Percentiles rank a stretch among this genome's conserved stretches.
These are phyloP conservation scores for Yamadazyma kitorensis DNA, from an alignment of 805 yeast species.

Conservation along the genomic window DNA sequence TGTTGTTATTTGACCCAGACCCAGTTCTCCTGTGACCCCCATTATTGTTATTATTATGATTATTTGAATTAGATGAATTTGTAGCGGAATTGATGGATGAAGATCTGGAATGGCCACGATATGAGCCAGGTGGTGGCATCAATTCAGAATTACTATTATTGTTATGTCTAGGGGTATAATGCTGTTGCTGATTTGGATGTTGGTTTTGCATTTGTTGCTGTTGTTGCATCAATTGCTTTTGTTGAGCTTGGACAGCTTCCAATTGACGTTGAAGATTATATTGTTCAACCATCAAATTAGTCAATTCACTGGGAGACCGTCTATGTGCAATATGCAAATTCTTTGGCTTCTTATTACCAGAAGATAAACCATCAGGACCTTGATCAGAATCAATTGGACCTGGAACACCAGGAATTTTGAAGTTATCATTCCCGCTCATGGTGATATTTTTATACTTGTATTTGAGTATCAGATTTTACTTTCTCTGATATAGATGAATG, in stretches of 20 bases:
- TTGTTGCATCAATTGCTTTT: slow-evolving; percentile 80
- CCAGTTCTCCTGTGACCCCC: slow-evolving; percentile 36
- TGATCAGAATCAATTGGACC: background rate
- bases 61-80: slow-evolving; percentile 6
- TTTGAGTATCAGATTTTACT: too few species aligned
- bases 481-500: too few species aligned
- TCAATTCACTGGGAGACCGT: slow-evolving; percentile 92
- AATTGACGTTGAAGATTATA: slow-evolving; percentile 86
- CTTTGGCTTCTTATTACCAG: slow-evolving; percentile 22
- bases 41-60: slow-evolving; percentile 9
- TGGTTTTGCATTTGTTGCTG: slow-evolving; percentile 60
- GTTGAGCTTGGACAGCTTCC: slow-evolving; percentile 89
- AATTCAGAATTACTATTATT: slow-evolving; percentile 14
- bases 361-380: slow-evolving; percentile 4
- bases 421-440: slow-evolving; percentile 1
- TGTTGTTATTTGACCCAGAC: slow-evolving; percentile 20
- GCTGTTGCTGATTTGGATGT: slow-evolving; percentile 47
- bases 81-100: slow-evolving; percentile 24
- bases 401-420: slow-evolving; percentile 1
- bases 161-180: slow-evolving; percentile 4
- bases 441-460: too few species aligned
- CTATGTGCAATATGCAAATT: slow-evolving; percentile 91
- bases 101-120: slow-evolving; percentile 31
- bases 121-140: slow-evolving; percentile 18
- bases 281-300: slow-evolving; percentile 90